Evolutionary conservation across 768 basidiomycete genomes (phyloP).

Genomic region (Amanita inopinata): DNA sequence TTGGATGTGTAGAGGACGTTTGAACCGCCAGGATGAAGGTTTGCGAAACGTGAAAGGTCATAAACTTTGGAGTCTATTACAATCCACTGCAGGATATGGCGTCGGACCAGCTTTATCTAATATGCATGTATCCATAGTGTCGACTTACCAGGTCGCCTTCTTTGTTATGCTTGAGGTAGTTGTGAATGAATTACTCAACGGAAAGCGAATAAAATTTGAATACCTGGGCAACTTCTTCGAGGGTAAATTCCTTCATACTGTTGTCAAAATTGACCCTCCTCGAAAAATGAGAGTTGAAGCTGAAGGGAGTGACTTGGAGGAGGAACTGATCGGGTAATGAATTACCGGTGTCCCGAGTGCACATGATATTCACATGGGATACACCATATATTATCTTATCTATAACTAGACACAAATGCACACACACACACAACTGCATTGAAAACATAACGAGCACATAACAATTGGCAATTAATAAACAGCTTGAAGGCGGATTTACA

Average conservation of each 20-base stretch:
- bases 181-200: constrained; percentile 1
- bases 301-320: too few relatives aligned
- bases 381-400: background rate
- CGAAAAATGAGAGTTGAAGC: too few relatives aligned
- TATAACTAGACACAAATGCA: too few relatives aligned
- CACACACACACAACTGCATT: too few relatives aligned
- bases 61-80: constrained; percentile 76
- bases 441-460: too few relatives aligned
- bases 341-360: too few relatives aligned
- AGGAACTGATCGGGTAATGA: too few relatives aligned
- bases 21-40: constrained; percentile 77
- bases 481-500: too few relatives aligned
- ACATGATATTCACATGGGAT: background rate
- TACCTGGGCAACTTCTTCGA: constrained; percentile 64
- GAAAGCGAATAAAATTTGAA: constrained; percentile 9
- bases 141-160: constrained; percentile 68
- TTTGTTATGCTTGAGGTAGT: constrained; percentile 68
- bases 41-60: constrained; percentile 70
- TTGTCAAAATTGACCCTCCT: too few relatives aligned
- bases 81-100: constrained; percentile 54
- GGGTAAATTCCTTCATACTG: constrained; percentile 30
- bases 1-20: constrained; percentile 59
- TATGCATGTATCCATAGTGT: too few relatives aligned
- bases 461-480: too few relatives aligned
- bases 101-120: too few relatives aligned